Percentiles rank a stretch among this genome's conserved stretches.
Conservation (phyloP, 2,329 filamentous ascomycete genomes). For the Bipolaris bicolor region DNA sequence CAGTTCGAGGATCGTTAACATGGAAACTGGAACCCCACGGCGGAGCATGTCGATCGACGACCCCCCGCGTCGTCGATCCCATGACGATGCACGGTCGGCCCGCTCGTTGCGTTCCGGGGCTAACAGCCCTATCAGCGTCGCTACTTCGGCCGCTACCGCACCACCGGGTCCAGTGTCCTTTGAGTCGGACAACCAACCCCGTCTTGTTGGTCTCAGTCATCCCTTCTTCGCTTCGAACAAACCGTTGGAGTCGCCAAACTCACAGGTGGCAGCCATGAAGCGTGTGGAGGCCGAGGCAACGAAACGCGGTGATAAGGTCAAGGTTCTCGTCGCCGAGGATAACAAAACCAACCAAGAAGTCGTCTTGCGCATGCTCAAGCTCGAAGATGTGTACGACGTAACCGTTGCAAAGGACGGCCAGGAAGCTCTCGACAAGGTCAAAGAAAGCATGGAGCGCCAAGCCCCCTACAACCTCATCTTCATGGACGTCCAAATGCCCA, state of each 20-base stretch:
- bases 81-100: constrained; percentile 42
- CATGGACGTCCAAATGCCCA: constrained; percentile 96
- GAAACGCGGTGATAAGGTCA: constrained; percentile 65
- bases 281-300: constrained; percentile 67
- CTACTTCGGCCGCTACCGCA: constrained; percentile 19
- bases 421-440: constrained; percentile 86
- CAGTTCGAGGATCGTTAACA: constrained; percentile 42
- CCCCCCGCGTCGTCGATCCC: constrained; percentile 19
- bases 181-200: constrained; percentile 71
- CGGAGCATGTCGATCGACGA: constrained; percentile 40
- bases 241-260: constrained; percentile 59
- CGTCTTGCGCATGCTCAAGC: constrained; percentile 70
- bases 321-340: constrained; percentile 85
- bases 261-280: constrained; percentile 70
- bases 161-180: constrained; percentile 49
- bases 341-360: constrained; percentile 61
- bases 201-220: constrained; percentile 79
- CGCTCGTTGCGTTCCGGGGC: constrained; percentile 42
- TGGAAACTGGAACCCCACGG: constrained; percentile 33
- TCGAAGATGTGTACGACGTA: constrained; percentile 84
- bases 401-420: constrained; percentile 78
- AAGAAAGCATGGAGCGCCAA: constrained; percentile 76
- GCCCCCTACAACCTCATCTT: constrained; percentile 85
- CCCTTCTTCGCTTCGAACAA: constrained; percentile 72
- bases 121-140: constrained; percentile 26